Evolutionary conservation across 2,329 filamentous ascomycete genomes (phyloP).

Genomic region (Cyanodermella asteris): DNA sequence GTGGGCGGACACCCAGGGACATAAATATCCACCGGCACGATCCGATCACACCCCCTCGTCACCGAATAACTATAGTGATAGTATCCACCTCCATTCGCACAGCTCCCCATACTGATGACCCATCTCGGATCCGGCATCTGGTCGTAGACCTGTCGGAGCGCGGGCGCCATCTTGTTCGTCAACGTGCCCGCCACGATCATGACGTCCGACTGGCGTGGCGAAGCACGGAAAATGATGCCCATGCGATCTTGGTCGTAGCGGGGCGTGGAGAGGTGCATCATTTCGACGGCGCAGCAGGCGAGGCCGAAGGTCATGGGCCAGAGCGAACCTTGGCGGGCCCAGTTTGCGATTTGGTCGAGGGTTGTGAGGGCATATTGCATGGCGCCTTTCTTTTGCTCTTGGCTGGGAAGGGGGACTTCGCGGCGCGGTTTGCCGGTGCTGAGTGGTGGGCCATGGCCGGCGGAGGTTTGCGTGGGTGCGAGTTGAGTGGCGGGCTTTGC

Average conservation of each 20-base stretch:
- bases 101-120: conserved; percentile 71
- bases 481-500: conserved; percentile 20
- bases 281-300: conserved; percentile 74
- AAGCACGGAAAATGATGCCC: conserved; percentile 78
- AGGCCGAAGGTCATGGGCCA: conserved; percentile 83
- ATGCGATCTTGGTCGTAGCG: conserved; percentile 77
- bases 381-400: conserved; percentile 27
- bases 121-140: conserved; percentile 86
- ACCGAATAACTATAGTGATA: conserved; percentile 74
- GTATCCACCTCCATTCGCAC: conserved; percentile 67
- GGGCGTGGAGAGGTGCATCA: conserved; percentile 79
- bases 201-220: conserved; percentile 68
- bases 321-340: conserved; percentile 62
- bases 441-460: conserved; percentile 14
- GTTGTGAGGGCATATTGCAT: conserved; percentile 40
- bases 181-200: conserved; percentile 89
- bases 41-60: conserved; percentile 50
- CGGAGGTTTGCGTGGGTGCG: conserved; percentile 14
- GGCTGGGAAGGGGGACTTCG: conserved; percentile 26
- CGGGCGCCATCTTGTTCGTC: conserved; percentile 91
- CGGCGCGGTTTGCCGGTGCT: conserved; percentile 21
- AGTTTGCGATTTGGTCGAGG: conserved; percentile 60
- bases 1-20: conserved; percentile 49
- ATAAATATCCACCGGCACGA: conserved; percentile 62
- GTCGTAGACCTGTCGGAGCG: conserved; percentile 76